Conservation (phyloP, 306 rosid species). For the Gleditsia sinensis region DNA sequence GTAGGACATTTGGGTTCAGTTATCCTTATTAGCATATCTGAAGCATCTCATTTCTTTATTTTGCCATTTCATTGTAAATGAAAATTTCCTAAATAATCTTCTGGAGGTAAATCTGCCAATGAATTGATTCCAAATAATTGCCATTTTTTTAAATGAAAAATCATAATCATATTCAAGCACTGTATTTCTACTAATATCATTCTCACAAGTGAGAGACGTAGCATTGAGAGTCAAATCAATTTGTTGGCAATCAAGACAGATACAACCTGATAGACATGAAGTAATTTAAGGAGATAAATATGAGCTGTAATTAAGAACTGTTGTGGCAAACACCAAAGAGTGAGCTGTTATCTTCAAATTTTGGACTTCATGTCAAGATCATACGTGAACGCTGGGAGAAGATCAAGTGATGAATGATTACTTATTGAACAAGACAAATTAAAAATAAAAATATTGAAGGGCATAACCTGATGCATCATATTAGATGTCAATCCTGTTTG, state of each 20-base stretch:
- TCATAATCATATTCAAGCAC: background rate
- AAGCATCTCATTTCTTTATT: background rate
- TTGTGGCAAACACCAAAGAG: background rate
- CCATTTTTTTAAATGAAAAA: background rate
- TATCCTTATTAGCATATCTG: slow-evolving; percentile 19
- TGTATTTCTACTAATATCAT: background rate
- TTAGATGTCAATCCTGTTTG: background rate
- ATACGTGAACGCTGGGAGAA: background rate
- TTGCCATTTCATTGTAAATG: background rate
- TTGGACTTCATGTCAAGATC: background rate
- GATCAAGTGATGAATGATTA: background rate
- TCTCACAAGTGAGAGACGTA: background rate
- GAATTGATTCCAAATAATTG: slow-evolving; percentile 1
- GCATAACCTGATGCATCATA: background rate
- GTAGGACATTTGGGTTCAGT: slow-evolving; percentile 40
- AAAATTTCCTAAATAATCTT: background rate
- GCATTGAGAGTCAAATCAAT: background rate
- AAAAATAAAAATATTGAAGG: background rate
- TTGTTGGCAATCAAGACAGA: background rate
- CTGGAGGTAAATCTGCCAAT: slow-evolving; percentile 2
- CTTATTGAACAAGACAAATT: background rate
- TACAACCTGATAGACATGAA: background rate
- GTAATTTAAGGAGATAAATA: background rate
- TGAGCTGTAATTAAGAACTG: background rate
- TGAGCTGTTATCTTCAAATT: background rate